phyloP scores from a whole-genome alignment of 257 asterid species.

The Gentiana straminea region DNA sequence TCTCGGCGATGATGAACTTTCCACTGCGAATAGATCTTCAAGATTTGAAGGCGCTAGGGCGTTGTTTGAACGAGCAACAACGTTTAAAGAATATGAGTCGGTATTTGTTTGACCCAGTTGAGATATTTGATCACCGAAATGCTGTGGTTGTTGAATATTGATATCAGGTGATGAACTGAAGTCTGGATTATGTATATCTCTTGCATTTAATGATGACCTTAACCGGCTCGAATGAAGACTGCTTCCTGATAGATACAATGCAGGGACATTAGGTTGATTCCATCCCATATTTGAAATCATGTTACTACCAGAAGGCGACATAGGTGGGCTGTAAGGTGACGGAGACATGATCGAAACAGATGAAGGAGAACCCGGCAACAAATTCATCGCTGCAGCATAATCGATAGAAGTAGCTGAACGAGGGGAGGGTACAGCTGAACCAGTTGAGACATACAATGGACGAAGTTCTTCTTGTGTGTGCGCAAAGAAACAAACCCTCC shows the following conservation, averaged over 20 bases:
- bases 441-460: slow-evolving; percentile 66
- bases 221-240: slow-evolving; percentile 64
- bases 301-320: slow-evolving; percentile 56
- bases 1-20: slow-evolving; percentile 60
- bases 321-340: slow-evolving; percentile 55
- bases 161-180: slow-evolving; percentile 33
- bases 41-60: slow-evolving; percentile 53
- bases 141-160: slow-evolving; percentile 45
- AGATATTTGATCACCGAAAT: slow-evolving; percentile 37
- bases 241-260: slow-evolving; percentile 67
- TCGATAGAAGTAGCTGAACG: slow-evolving; percentile 49
- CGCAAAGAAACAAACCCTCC: slow-evolving; percentile 89
- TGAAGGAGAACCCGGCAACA: slow-evolving; percentile 59
- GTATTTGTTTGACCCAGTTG: slow-evolving; percentile 22
- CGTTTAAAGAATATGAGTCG: slow-evolving; percentile 30
- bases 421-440: slow-evolving; percentile 73
- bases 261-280: slow-evolving; percentile 57
- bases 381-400: slow-evolving; percentile 51
- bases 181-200: slow-evolving; percentile 45
- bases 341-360: slow-evolving; percentile 42
- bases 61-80: slow-evolving; percentile 40
- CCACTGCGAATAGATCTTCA: slow-evolving; percentile 60
- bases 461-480: slow-evolving; percentile 71
- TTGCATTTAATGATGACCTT: slow-evolving; percentile 60
- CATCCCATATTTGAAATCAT: slow-evolving; percentile 40